Evolutionary conservation across 2,329 filamentous ascomycete genomes (phyloP).

Genomic region (Diaporthe australafricana): DNA sequence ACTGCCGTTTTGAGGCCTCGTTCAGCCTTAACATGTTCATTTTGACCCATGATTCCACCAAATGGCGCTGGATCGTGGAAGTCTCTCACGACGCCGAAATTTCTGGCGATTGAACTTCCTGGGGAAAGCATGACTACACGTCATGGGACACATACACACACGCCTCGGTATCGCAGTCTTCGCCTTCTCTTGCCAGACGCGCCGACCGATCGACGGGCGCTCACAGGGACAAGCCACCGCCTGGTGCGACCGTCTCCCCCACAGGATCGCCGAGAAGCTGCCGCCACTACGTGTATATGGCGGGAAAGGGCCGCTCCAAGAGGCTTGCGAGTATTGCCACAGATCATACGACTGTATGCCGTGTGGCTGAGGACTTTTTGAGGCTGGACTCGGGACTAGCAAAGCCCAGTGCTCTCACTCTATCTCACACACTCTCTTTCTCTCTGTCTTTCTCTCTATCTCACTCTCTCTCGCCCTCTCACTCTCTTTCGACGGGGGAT

Average conservation of each 20-base stretch:
- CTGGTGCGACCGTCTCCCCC: constrained; percentile 3
- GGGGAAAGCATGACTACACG: not conserved
- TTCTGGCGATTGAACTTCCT: not conserved
- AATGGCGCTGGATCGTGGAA: not conserved
- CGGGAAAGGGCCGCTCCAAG: not conserved
- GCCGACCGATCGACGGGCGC: constrained; percentile 24
- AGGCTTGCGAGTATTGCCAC: constrained; percentile 2
- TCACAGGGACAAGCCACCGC: constrained; percentile 25
- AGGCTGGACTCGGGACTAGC: not conserved
- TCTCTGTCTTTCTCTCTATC: too few species aligned
- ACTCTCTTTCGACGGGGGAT: not conserved
- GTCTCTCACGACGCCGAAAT: not conserved
- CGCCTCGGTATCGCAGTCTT: not conserved
- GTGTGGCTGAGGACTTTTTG: not conserved
- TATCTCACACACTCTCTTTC: too few species aligned
- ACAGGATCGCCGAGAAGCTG: constrained; percentile 26
- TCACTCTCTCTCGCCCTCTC: too few species aligned
- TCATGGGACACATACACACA: too few species aligned
- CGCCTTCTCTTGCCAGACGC: constrained; percentile 21
- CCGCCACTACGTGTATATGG: constrained; percentile 4
- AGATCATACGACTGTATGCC: constrained; percentile 24
- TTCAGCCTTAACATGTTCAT: not conserved
- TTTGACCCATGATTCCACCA: not conserved
- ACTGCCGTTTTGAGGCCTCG: not conserved
- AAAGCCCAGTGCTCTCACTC: not conserved